These are phyloP conservation scores for Cutaneotrichosporon daszewskae DNA, from an alignment of 1,284 basidiomycete genomes.

Conservation along the genomic window DNA sequence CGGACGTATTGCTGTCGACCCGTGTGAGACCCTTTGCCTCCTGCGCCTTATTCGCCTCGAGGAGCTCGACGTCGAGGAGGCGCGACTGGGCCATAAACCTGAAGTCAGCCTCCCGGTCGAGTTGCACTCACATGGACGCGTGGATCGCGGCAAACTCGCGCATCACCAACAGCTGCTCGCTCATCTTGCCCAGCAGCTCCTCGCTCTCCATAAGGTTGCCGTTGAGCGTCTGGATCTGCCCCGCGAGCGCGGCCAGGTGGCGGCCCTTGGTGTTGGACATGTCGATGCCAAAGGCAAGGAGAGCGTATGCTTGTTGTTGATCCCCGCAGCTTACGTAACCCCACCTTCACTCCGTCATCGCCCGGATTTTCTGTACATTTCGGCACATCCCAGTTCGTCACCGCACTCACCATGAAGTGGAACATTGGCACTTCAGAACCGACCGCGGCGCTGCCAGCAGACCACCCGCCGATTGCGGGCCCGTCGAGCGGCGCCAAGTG, in stretches of 20 bases:
- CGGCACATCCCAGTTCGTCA: not conserved
- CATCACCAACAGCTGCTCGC: constrained; percentile 37
- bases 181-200: constrained; percentile 31
- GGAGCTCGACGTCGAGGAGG: constrained; percentile 41
- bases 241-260: constrained; percentile 43
- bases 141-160: constrained; percentile 35
- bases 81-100: constrained; percentile 48
- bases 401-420: constrained; percentile 29
- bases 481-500: constrained; percentile 22
- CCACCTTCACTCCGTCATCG: too few species aligned
- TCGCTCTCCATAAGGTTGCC: constrained; percentile 39
- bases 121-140: constrained; percentile 43
- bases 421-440: constrained; percentile 26
- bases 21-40: not conserved
- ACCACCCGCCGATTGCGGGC: constrained; percentile 27
- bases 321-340: not conserved
- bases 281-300: constrained; percentile 1
- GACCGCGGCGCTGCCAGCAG: constrained; percentile 17
- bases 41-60: not conserved
- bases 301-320: constrained; percentile 1
- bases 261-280: constrained; percentile 38
- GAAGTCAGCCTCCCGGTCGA: constrained; percentile 2
- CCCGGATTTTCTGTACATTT: constrained; percentile 2
- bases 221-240: constrained; percentile 33
- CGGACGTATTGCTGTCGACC: not conserved